Conservation (phyloP, 2,329 filamentous ascomycete genomes). For the Shiraia sp. region DNA sequence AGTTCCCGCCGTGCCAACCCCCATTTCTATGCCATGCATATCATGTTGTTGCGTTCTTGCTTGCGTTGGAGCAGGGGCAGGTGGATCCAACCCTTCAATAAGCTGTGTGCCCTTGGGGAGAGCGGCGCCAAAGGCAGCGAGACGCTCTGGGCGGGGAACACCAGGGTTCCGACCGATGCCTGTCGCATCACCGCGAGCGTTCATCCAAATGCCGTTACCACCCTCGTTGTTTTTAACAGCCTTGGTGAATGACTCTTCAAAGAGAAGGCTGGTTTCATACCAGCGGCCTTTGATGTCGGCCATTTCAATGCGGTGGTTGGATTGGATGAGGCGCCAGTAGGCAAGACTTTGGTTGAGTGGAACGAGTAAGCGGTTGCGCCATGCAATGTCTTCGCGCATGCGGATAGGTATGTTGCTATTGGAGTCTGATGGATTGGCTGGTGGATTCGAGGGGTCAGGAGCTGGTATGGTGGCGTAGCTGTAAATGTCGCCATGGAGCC, state of each 20-base stretch:
- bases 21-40: conserved; percentile 17
- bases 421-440: conserved; percentile 38
- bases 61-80: conserved; percentile 8
- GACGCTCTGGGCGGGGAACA: conserved; percentile 34
- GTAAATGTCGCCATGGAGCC: conserved; percentile 58
- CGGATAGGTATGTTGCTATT: conserved; percentile 54
- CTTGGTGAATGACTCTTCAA: conserved; percentile 41
- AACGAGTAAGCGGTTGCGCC: conserved; percentile 51
- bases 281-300: conserved; percentile 62
- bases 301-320: conserved; percentile 43
- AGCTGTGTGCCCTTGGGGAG: conserved; percentile 46
- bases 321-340: conserved; percentile 51
- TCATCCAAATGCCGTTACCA: conserved; percentile 53
- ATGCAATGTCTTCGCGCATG: conserved; percentile 56
- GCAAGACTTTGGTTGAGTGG: conserved; percentile 36
- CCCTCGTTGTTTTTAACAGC: conserved; percentile 45
- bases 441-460: conserved; percentile 34
- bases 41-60: conserved; percentile 14
- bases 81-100: conserved; percentile 43
- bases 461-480: conserved; percentile 47
- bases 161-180: conserved; percentile 30
- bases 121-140: conserved; percentile 49
- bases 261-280: conserved; percentile 61
- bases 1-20: conserved; percentile 1
- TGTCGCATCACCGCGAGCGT: conserved; percentile 49